Evolutionary conservation across 805 yeast genomes (phyloP), one percentile per base, ranked within the genome.

Genomic region (Ogataea pilisensis): DNA sequence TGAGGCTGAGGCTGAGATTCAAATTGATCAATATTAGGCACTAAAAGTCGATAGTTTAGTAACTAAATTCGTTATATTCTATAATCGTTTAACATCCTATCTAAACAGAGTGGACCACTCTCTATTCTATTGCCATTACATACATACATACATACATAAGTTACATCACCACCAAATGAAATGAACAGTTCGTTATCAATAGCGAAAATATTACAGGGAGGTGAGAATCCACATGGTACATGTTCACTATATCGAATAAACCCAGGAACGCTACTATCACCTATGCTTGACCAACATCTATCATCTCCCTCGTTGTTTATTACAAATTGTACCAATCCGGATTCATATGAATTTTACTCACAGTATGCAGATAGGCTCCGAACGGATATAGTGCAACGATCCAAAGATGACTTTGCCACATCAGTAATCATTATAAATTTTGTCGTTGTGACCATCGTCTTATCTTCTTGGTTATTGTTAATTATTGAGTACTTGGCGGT

Each of bases 381-480:
- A 18, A 30, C 8, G 11, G 9, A 11, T 2, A 18, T 33, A 14
- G 28, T 38, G 11, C 14, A 26, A 4, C 17, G 20, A 25, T 38
- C 43, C 4, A 64, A 57, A 41, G 75, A 71, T 40, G 43, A 51
- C 1, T 72, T 70, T 39, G 45, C 51, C 4, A 56, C 60, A 19
- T 65, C 76, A 13, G 65, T 69, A 34, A 57, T 70, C 2, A 57
- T 70, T 31, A 61, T 79, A 3, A 61, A 75, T 33, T 80, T 76
- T 59, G 72, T 73, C n/a, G 54, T 73, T 4, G 69, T 77, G 40
- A 76, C 80, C 0, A 66, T 76, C 16, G 76, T 78, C 44, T 76
- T 78, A 5, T 72, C 82, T 13, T 68, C 81, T 21, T 86, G 95
- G 95, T 77, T 85, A 78, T 65, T 86, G 20, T 62, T 82, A 37